phyloP scores from a whole-genome alignment of 352 stramenopile genomes.

The Phytophthora kernoviae region DNA sequence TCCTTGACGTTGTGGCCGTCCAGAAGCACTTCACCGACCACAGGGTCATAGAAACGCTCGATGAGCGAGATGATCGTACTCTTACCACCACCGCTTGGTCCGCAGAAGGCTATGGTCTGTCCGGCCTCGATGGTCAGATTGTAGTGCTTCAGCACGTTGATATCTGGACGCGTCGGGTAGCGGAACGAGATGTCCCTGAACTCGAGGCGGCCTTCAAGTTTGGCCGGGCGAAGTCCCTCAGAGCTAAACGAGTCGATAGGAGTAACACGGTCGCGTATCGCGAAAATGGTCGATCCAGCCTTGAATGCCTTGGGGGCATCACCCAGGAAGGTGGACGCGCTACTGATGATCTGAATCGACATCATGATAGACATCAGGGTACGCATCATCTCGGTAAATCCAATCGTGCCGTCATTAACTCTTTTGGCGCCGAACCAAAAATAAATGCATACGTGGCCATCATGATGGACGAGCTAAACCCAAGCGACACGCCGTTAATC shows the following conservation, averaged over 20 bases:
- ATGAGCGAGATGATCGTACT: constrained; percentile 50
- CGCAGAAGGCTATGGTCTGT: constrained; percentile 64
- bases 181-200: constrained; percentile 78
- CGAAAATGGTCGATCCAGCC: constrained; percentile 40
- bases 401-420: constrained; percentile 43
- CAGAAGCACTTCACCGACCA: constrained; percentile 59
- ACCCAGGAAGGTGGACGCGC: constrained; percentile 29
- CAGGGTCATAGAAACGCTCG: constrained; percentile 72
- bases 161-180: constrained; percentile 68
- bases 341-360: constrained; percentile 32
- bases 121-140: constrained; percentile 78
- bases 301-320: constrained; percentile 79
- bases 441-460: constrained; percentile 56
- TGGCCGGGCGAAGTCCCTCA: constrained; percentile 16
- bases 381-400: constrained; percentile 49
- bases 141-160: constrained; percentile 81
- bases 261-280: constrained; percentile 32
- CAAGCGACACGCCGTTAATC: constrained; percentile 51
- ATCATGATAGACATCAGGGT: constrained; percentile 62
- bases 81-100: constrained; percentile 48
- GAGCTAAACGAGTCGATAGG: constrained; percentile 48
- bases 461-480: constrained; percentile 68
- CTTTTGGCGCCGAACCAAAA: constrained; percentile 70
- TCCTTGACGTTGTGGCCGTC: constrained; percentile 74
- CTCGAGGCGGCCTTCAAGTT: constrained; percentile 40